Evolutionary conservation across 352 stramenopile genomes (phyloP).

Genomic region (Pythium rishiriense): DNA sequence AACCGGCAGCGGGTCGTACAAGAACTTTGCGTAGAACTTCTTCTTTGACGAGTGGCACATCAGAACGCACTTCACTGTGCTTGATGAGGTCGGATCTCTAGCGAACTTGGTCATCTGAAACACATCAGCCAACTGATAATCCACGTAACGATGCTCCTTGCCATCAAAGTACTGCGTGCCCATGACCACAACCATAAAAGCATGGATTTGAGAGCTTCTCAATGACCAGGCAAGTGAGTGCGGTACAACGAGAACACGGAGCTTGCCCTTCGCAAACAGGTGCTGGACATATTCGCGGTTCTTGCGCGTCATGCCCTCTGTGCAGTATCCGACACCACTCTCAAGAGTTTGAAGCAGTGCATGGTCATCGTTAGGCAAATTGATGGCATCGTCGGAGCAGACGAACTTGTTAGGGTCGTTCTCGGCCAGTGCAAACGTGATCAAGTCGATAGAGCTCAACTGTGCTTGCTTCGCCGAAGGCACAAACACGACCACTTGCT

Average conservation of each 20-base stretch:
- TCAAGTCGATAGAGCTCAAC: slow-evolving; percentile 98
- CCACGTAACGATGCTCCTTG: slow-evolving; percentile 93
- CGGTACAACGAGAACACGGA: slow-evolving; percentile 95
- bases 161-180: slow-evolving; percentile 98
- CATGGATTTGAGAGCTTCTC: slow-evolving; percentile 55
- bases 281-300: slow-evolving; percentile 91
- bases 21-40: slow-evolving; percentile 97
- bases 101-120: slow-evolving; percentile 97
- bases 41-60: slow-evolving; percentile 98
- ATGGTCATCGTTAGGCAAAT: slow-evolving; percentile 80
- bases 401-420: slow-evolving; percentile 79
- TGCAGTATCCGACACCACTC: slow-evolving; percentile 95
- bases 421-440: slow-evolving; percentile 94
- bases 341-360: slow-evolving; percentile 93
- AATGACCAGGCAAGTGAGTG: slow-evolving; percentile 93
- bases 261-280: slow-evolving; percentile 84
- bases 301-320: slow-evolving; percentile 89
- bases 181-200: slow-evolving; percentile 98
- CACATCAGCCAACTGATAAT: slow-evolving; percentile 97
- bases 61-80: slow-evolving; percentile 94
- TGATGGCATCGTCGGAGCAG: slow-evolving; percentile 31
- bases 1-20: slow-evolving; percentile 99
- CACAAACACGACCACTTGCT: slow-evolving; percentile 96
- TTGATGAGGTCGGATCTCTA: slow-evolving; percentile 32
- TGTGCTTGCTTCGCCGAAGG: slow-evolving; percentile 98